Conservation (phyloP, 1,284 basidiomycete genomes). For the Taiwanofungus camphoratus region DNA sequence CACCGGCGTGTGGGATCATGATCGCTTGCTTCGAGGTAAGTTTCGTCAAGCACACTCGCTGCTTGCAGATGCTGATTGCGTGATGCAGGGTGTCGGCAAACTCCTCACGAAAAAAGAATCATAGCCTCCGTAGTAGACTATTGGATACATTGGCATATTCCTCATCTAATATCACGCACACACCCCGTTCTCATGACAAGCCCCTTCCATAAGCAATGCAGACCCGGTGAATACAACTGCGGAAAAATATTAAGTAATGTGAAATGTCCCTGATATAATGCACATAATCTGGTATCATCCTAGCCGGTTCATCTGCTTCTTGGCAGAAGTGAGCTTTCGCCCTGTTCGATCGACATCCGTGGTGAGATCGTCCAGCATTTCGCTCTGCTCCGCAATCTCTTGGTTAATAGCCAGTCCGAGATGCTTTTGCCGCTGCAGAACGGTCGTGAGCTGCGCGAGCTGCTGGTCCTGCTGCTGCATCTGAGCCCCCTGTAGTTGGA, state of each 20-base stretch:
- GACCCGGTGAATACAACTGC: no score
- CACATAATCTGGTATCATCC: slow-evolving; percentile 33
- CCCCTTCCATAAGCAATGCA: slow-evolving; percentile 7
- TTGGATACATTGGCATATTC: slow-evolving; percentile 14
- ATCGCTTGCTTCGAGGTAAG: slow-evolving; percentile 91
- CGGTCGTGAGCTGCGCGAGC: slow-evolving; percentile 71
- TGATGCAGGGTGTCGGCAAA: slow-evolving; percentile 48
- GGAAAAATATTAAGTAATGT: no score
- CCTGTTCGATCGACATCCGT: slow-evolving; percentile 71
- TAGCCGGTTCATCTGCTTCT: slow-evolving; percentile 75
- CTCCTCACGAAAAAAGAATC: slow-evolving; percentile 33
- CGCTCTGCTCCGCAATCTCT: slow-evolving; percentile 84
- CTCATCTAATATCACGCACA: slow-evolving; percentile 18
- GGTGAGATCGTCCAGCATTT: slow-evolving; percentile 77
- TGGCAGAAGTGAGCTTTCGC: slow-evolving; percentile 71
- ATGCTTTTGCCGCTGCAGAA: slow-evolving; percentile 81
- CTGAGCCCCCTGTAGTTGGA: slow-evolving; percentile 75
- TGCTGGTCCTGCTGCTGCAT: slow-evolving; percentile 84
- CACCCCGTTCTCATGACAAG: slow-evolving; percentile 5
- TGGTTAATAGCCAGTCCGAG: slow-evolving; percentile 84
- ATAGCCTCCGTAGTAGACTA: slow-evolving; percentile 13
- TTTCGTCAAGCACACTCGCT: background rate
- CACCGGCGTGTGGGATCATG: slow-evolving; percentile 98
- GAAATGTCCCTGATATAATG: background rate
- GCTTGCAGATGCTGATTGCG: background rate